Conservation (phyloP, 805 yeast genomes). For the Suhomyces emberorum region DNA sequence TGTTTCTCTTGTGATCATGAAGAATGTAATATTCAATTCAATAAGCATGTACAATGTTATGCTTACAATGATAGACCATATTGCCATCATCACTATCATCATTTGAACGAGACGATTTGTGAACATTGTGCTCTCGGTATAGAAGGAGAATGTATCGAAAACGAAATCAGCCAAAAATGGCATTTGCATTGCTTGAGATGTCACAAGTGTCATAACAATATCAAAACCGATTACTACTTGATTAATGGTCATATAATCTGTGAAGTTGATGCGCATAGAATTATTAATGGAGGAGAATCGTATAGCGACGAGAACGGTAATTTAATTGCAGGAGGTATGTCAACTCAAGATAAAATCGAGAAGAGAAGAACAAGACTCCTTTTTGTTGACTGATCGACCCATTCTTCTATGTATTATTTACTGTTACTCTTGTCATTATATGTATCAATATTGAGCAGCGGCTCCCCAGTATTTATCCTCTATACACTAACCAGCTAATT, state of each 20-base stretch:
- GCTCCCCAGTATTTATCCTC: too few species aligned
- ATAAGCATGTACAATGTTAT: slow-evolving; percentile 64
- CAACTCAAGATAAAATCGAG: slow-evolving; percentile 35
- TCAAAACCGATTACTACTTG: slow-evolving; percentile 53
- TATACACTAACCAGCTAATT: too few species aligned
- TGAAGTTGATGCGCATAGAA: slow-evolving; percentile 41
- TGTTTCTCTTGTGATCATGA: slow-evolving; percentile 70
- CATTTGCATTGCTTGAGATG: slow-evolving; percentile 76
- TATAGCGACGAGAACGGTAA: slow-evolving; percentile 21
- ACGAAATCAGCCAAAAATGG: slow-evolving; percentile 66
- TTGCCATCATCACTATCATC: slow-evolving; percentile 77
- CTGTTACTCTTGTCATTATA: not conserved
- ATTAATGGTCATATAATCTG: slow-evolving; percentile 50
- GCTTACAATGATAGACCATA: slow-evolving; percentile 77
- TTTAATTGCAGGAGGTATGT: slow-evolving; percentile 17
- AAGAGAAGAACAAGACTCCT: slow-evolving; percentile 43
- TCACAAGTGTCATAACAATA: slow-evolving; percentile 49
- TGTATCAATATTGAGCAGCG: not conserved
- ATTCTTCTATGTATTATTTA: too few species aligned
- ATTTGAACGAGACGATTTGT: slow-evolving; percentile 72
- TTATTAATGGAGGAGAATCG: slow-evolving; percentile 23
- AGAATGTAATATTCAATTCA: slow-evolving; percentile 55
- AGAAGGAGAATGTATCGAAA: slow-evolving; percentile 88
- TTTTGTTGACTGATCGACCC: slow-evolving; percentile 30
- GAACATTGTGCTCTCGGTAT: slow-evolving; percentile 68